These are phyloP conservation scores for Knoxdaviesia capensis DNA, from an alignment of 2,329 filamentous ascomycete species.

Conservation along the genomic window DNA sequence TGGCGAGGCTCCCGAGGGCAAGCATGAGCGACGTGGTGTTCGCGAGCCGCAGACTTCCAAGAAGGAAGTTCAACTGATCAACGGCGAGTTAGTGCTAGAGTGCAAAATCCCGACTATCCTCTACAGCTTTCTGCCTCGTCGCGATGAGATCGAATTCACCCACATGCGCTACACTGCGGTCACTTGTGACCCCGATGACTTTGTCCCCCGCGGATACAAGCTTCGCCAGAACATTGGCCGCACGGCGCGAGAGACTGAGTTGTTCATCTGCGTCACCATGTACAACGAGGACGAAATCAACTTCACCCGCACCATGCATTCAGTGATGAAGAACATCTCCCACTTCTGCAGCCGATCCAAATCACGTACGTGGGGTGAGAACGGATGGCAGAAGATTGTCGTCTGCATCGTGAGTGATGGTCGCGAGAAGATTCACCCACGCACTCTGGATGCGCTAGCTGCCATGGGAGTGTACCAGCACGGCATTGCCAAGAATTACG, in stretches of 20 bases:
- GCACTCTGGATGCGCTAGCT: slow-evolving; percentile 82
- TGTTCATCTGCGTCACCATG: slow-evolving; percentile 97
- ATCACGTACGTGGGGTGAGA: slow-evolving; percentile 89
- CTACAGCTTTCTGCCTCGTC: slow-evolving; percentile 84
- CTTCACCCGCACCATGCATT: slow-evolving; percentile 96
- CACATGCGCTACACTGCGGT: slow-evolving; percentile 98
- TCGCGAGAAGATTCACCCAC: slow-evolving; percentile 70
- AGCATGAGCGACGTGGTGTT: slow-evolving; percentile 73
- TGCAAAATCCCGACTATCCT: slow-evolving; percentile 98
- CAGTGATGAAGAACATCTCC: slow-evolving; percentile 93
- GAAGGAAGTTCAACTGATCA: slow-evolving; percentile 91
- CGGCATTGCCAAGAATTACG: slow-evolving; percentile 94
- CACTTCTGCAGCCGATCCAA: slow-evolving; percentile 89
- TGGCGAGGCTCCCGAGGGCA: slow-evolving; percentile 68
- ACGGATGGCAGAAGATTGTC: slow-evolving; percentile 98
- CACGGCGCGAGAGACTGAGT: slow-evolving; percentile 73
- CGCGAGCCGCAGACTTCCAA: slow-evolving; percentile 73
- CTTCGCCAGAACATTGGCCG: slow-evolving; percentile 75
- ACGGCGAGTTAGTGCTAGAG: slow-evolving; percentile 90
- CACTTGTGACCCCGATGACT: slow-evolving; percentile 95
- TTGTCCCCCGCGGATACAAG: slow-evolving; percentile 73
- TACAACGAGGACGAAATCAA: slow-evolving; percentile 97
- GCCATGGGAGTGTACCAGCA: slow-evolving; percentile 97
- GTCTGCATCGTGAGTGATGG: slow-evolving; percentile 94
- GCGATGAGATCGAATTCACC: slow-evolving; percentile 90